Evolutionary conservation across 108 stramenopile genomes (phyloP).

Genomic region (Fistulifera solaris): DNA sequence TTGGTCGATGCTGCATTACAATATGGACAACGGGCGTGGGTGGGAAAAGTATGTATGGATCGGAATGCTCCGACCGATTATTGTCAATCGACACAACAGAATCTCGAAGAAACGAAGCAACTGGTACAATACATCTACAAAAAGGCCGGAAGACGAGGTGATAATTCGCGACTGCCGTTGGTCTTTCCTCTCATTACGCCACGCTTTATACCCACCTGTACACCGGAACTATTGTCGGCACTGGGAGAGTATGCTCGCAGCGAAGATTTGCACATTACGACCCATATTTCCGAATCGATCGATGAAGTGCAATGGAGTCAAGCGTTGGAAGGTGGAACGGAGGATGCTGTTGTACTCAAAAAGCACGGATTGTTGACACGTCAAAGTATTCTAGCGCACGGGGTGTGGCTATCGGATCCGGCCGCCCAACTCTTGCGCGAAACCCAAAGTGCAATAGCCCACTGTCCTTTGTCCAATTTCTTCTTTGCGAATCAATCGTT

Average conservation of each 20-base stretch:
- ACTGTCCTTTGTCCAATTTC: conserved; percentile 65
- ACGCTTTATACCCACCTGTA: conserved; percentile 62
- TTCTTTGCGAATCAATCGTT: conserved; percentile 18
- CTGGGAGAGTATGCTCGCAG: conserved; percentile 35
- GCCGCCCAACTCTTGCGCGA: conserved; percentile 29
- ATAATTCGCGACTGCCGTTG: conserved; percentile 11
- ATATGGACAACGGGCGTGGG: conserved; percentile 52
- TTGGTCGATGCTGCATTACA: conserved; percentile 41
- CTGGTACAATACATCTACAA: conserved; percentile 32
- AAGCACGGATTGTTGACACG: conserved; percentile 28
- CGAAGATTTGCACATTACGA: conserved; percentile 35
- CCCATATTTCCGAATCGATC: conserved; percentile 46
- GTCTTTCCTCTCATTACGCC: conserved; percentile 54
- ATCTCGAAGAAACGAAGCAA: conserved; percentile 30
- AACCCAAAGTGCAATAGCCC: conserved; percentile 34
- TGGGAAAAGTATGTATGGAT: conserved; percentile 81
- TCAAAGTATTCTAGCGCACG: conserved; percentile 51
- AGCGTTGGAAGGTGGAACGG: conserved; percentile 30
- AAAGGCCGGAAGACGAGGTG: neutral
- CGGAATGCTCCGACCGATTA: conserved; percentile 48
- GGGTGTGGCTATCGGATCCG: conserved; percentile 27
- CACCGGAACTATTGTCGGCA: conserved; percentile 39
- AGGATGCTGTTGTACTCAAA: conserved; percentile 46
- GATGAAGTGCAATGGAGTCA: conserved; percentile 51
- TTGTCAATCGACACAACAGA: conserved; percentile 38